These are phyloP conservation scores for Aphanomyces cochlioides DNA, from an alignment of 352 stramenopile species.

Conservation along the genomic window DNA sequence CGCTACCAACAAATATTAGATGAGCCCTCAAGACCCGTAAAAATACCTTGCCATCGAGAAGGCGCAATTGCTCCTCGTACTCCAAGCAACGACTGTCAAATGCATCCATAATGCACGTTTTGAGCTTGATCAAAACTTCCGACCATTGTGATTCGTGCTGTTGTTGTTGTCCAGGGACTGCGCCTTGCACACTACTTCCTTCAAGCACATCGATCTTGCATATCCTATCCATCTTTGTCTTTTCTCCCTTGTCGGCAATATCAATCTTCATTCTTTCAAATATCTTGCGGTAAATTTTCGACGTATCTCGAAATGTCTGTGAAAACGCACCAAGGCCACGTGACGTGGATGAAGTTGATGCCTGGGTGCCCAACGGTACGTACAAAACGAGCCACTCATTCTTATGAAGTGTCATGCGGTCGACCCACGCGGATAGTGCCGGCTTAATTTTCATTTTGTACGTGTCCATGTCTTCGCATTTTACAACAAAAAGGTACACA, in stretches of 20 bases:
- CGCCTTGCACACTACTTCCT: constrained; percentile 57
- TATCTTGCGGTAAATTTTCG: constrained; percentile 68
- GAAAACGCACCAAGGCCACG: constrained; percentile 10
- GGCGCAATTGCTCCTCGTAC: constrained; percentile 68
- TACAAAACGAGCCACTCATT: constrained; percentile 82
- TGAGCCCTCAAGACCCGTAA: neutral
- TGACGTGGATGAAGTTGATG: neutral
- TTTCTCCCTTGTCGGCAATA: constrained; percentile 47
- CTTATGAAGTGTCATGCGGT: constrained; percentile 58
- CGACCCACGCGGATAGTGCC: constrained; percentile 55
- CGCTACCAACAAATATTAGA: constrained; percentile 35
- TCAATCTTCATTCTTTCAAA: constrained; percentile 67
- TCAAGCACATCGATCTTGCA: constrained; percentile 82
- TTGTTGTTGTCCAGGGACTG: constrained; percentile 48
- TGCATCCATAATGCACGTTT: constrained; percentile 77
- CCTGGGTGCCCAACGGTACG: constrained; percentile 71
- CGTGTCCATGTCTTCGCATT: constrained; percentile 76
- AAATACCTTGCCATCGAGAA: constrained; percentile 60
- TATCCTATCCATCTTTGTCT: constrained; percentile 45
- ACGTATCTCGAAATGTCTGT: constrained; percentile 16
- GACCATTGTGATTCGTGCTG: constrained; percentile 80
- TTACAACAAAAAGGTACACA: constrained; percentile 72
- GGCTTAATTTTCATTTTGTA: constrained; percentile 57
- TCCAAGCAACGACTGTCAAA: constrained; percentile 75
- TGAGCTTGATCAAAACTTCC: constrained; percentile 58